Evolutionary conservation across 306 rosid species (phyloP), one percentile per base, ranked within the genome.

Genomic region (Fragaria iinumae): DNA sequence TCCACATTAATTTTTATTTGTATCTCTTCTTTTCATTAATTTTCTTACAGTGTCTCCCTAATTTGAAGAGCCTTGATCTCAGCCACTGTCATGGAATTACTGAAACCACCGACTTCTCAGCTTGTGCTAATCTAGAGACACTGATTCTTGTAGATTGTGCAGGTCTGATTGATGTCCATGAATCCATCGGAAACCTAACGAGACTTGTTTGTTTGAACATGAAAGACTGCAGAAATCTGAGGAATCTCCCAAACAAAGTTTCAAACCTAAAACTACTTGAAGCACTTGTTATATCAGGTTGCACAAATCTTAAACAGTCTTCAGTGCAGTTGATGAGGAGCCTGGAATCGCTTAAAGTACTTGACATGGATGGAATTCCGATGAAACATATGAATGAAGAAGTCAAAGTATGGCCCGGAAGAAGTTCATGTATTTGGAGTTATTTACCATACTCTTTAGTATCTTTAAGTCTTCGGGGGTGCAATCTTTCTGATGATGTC

Each of bases 31-130:
- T 34, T 34, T 34, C 3, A 34, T 34, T 34, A 34, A 34, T 34
- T 34, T 34, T 2, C 38, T 34, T 34, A 2, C 34, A 7, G 2
- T 69, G 27, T 25, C 27, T 25, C 27, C 27, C 27, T 25, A 25
- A 25, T 25, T 69, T 78, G 71, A 78, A 71, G 60, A 66, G 10
- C 7, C 77, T 78, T 69, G 60, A 78, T 49, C 55, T 78, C 12
- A 71, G 81, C 32, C 72, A 48, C 36, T 71, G 72, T n/a, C 60
- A 62, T n/a, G 25, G 18, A 14, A 53, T 71, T 32, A 47, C 11
- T 6, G 48, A 17, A 8, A 47, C 16, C 13, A 8, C 3, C 0
- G 60, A 78, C 65, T 78, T 71, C 52, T 69, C 65, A 6, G 20
- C 0, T 18, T 55, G 74, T 45, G 55, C 77, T 10, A 71, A 21